Evolutionary conservation across 2,329 filamentous ascomycete genomes (phyloP).

Genomic region (Neodidymelliopsis sp.): DNA sequence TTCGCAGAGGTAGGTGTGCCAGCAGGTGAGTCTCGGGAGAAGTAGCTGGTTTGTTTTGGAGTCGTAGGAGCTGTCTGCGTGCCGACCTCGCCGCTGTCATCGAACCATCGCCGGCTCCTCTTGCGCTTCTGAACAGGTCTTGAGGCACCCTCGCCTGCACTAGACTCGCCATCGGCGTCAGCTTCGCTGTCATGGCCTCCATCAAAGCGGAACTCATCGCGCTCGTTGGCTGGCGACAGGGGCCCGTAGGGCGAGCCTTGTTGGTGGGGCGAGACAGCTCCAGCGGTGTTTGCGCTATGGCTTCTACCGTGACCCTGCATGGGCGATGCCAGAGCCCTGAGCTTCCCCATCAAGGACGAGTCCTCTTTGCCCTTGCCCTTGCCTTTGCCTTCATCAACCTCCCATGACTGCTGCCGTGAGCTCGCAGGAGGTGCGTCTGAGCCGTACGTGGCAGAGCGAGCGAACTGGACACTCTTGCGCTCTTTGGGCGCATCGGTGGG

Average conservation of each 20-base stretch:
- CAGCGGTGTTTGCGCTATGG: constrained; percentile 54
- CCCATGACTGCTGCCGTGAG: constrained; percentile 70
- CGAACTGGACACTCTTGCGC: constrained; percentile 79
- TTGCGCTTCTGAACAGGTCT: constrained; percentile 64
- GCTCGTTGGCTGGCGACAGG: constrained; percentile 58
- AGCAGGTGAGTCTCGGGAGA: constrained; percentile 52
- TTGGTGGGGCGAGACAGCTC: constrained; percentile 48
- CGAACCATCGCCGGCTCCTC: constrained; percentile 66
- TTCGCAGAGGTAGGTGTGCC: constrained; percentile 38
- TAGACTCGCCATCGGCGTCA: constrained; percentile 84
- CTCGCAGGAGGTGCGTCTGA: constrained; percentile 57
- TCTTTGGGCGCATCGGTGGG: constrained; percentile 47
- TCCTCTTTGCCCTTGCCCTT: constrained; percentile 58
- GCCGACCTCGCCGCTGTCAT: constrained; percentile 53
- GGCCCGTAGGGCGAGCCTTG: constrained; percentile 50
- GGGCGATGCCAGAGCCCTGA: constrained; percentile 74
- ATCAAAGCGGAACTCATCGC: constrained; percentile 58
- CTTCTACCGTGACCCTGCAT: constrained; percentile 60
- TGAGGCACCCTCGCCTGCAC: constrained; percentile 71
- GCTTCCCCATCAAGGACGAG: constrained; percentile 76
- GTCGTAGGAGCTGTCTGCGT: constrained; percentile 73
- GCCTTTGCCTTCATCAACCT: constrained; percentile 68
- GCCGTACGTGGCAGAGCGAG: constrained; percentile 53
- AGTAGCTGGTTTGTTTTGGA: constrained; percentile 63
- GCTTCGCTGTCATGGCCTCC: constrained; percentile 71